Evolutionary conservation across 2,329 filamentous ascomycete species (phyloP), one percentile per base, ranked within the genome.

Genomic region (Aureobasidium sp.): DNA sequence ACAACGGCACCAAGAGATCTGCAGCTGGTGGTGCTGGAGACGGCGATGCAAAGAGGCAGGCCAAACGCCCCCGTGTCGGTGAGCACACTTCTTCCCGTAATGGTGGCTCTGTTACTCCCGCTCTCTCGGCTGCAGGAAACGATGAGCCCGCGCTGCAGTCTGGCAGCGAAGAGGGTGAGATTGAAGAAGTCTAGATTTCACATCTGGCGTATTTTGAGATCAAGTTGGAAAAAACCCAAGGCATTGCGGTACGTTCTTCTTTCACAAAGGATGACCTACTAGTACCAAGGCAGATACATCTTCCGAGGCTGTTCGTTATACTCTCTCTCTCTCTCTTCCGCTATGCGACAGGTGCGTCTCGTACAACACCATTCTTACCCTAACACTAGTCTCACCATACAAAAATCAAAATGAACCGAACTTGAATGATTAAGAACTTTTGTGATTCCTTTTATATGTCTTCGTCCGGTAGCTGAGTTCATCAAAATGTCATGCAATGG

Each of bases 121-220:
- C 67, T 22, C 55, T n/a, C n/a, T 47, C 52, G 22, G 21, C 53
- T 14, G 53, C 53, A 38, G 50, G 42, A 44, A 56, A 60, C 34
- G 72, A 80, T 56, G 83, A 86, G 59, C 75, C 81, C 48, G 74
- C 77, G 53, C 76, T 90, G 53, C 84, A 87, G 63, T 91, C 87
- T 55, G 93, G 93, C 50, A 96, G 90, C 65, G 93, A 98, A 72
- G 93, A 98, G 71, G 93, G 93, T 49, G 93, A 98, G 74, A 97
- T 98, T 62, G 93, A 95, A 70, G 90, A 97, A 75, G 69, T 74
- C 55, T 74, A 72, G 58, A 34, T 3, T 17, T 12, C 6, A 37
- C 8, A 34, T 11, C 12, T 34, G 42, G 22, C 14, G 4, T 6
- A 35, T 4, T 6, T 22, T n/a, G 16, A 39, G 44, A 19, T 7